Evolutionary conservation across 176 grass and related monocot genomes (phyloP), one percentile per base, ranked within the genome.

Genomic region (Microstegium vimineum): DNA sequence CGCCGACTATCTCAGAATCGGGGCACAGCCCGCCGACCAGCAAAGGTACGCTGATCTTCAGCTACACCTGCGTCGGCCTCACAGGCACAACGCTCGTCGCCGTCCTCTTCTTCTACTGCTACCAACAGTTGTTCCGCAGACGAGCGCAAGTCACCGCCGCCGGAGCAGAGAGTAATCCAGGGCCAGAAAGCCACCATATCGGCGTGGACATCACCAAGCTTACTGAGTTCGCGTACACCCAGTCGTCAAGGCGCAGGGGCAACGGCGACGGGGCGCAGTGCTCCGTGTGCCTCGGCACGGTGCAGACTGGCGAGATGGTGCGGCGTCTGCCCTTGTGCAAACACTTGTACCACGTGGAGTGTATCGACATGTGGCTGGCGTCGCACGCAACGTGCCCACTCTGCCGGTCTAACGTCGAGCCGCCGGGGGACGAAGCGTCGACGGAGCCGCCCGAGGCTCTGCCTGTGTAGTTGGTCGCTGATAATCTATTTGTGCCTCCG

Each of bases 311-410:
- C 40, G 89, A 90, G 61, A 78, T 47, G 84, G 75, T 83, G 66
- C 80, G 84, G 68, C 42, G 40, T 62, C 80, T 90, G 46, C 84
- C 89, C 13, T 7, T 30, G 49, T 90, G 84, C 80, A 74, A 62
- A 52, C 89, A 90, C 51, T 59, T 86, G 16, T 90, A 86, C 80
- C 88, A 90, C 60, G 84, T 68, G 35, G 88, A 82, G 79, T 90
- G 88, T 79, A 83, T 86, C 60, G 88, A 90, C 75, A 42, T 71
- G 89, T 90, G 84, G 89, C 68, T 90, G 46, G 38, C 60, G 0
- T 78, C 75, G 10, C 84, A 87, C 54, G 47, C 64, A 25, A 90
- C 89, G 10, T 90, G 89, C 33, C 89, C 84, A 2, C 67, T 90
- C 30, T 90, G 89, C 84, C 69, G 63, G 4, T 32, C 81, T 0